Conservation (phyloP, 176 grass and related monocot genomes). For the Tuctoria greenei region DNA sequence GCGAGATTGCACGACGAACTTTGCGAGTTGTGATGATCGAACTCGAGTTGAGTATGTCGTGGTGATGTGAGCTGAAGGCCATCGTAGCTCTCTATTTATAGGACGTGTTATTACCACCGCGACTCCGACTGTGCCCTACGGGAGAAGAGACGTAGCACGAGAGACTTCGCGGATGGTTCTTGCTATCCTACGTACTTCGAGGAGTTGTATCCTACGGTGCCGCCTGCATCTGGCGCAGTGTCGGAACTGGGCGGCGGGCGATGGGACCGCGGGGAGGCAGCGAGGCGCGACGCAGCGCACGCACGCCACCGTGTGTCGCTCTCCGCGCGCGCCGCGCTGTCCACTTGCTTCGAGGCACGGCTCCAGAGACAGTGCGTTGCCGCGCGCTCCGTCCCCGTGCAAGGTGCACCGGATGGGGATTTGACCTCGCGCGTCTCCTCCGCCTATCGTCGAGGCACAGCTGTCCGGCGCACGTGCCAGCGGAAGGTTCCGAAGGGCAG, state of each 20-base stretch:
- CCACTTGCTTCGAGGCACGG: conserved; percentile 47
- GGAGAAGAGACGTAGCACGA: background rate
- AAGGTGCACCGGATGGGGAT: conserved; percentile 5
- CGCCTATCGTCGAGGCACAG: conserved; percentile 20
- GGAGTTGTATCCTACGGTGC: background rate
- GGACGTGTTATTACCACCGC: background rate
- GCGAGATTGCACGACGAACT: background rate
- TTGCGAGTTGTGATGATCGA: background rate
- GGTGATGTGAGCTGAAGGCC: conserved; percentile 12
- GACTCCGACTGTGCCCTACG: background rate
- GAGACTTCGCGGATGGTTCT: conserved; percentile 29
- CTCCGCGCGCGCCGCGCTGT: conserved; percentile 41
- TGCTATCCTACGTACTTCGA: background rate
- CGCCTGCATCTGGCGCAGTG: background rate
- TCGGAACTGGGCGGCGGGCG: background rate
- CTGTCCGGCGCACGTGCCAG: conserved; percentile 30
- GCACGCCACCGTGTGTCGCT: conserved; percentile 39
- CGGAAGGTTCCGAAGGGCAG: conserved; percentile 34
- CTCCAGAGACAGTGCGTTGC: conserved; percentile 19
- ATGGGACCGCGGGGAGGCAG: conserved; percentile 35
- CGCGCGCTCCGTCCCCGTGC: background rate
- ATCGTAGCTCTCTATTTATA: conserved; percentile 26
- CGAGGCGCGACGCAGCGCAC: conserved; percentile 10
- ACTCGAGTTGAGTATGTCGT: background rate
- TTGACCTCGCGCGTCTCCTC: background rate